Evolutionary conservation across 345 rosid genomes (phyloP).

Genomic region (Salix koriyanagi): DNA sequence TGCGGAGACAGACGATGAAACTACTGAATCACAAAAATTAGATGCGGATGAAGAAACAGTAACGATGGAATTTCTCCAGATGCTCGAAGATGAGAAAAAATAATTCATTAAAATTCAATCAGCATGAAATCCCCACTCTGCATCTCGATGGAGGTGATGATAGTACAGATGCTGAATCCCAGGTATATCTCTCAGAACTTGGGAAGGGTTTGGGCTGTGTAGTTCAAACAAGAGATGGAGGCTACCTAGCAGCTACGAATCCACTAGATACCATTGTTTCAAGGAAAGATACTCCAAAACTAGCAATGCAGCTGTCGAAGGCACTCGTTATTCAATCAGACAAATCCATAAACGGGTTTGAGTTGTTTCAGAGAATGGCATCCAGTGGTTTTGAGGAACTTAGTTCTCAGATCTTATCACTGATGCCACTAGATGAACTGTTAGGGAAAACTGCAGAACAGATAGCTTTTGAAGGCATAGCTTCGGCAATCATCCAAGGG

Average conservation of each 20-base stretch:
- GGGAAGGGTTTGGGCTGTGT: conserved; percentile 84
- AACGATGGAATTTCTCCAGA: conserved; percentile 78
- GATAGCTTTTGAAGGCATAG: conserved; percentile 94
- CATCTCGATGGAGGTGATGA: conserved; percentile 46
- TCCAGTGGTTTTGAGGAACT: conserved; percentile 55
- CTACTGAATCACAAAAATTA: conserved; percentile 52
- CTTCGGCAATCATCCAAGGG: conserved; percentile 89
- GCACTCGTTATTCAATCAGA: conserved; percentile 50
- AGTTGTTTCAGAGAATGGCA: conserved; percentile 68
- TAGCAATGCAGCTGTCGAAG: conserved; percentile 91
- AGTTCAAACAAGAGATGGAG: conserved; percentile 88
- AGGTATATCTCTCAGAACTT: conserved; percentile 66
- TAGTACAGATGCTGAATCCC: conserved; percentile 43
- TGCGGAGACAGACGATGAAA: conserved; percentile 38
- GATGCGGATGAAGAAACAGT: conserved; percentile 83
- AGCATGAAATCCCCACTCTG: conserved; percentile 42
- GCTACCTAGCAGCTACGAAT: conserved; percentile 82
- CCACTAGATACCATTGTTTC: conserved; percentile 57
- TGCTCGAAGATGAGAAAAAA: conserved; percentile 73
- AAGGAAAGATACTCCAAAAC: conserved; percentile 73
- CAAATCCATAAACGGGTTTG: conserved; percentile 51
- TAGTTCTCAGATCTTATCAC: conserved; percentile 47
- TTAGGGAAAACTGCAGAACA: conserved; percentile 92
- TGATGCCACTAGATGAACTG: conserved; percentile 79
- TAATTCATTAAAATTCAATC: conserved; percentile 30